Evolutionary conservation across 176 grass and related monocot genomes (phyloP).

Genomic region (Aegilops sharonensis): DNA sequence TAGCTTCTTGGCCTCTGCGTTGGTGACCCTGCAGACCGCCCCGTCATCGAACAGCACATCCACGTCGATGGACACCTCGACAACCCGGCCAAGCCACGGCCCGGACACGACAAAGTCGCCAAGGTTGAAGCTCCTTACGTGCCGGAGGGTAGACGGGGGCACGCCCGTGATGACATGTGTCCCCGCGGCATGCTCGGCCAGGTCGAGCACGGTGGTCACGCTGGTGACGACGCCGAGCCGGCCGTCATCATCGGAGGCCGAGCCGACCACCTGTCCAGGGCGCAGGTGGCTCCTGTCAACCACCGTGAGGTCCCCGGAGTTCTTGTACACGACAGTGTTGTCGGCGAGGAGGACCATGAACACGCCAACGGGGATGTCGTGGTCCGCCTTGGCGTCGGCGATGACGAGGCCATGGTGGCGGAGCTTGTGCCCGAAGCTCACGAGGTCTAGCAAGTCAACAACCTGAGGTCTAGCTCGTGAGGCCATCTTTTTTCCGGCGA

Average conservation of each 20-base stretch:
- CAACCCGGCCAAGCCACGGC: background rate
- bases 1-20: background rate
- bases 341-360: background rate
- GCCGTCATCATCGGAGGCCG: background rate
- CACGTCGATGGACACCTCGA: background rate
- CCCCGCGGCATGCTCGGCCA: background rate
- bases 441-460: background rate
- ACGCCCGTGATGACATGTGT: background rate
- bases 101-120: background rate
- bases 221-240: background rate
- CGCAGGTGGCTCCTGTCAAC: background rate
- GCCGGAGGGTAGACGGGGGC: background rate
- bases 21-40: background rate
- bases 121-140: background rate
- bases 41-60: constrained; percentile 22
- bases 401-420: background rate
- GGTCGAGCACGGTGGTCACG: background rate
- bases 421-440: background rate
- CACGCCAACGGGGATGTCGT: background rate
- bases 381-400: background rate
- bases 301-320: background rate
- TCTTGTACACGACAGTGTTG: background rate
- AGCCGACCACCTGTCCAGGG: background rate
- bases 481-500: too few species aligned
- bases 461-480: too few species aligned